These are phyloP conservation scores for Inonotus hispidus DNA, from an alignment of 1,284 basidiomycete genomes.

Conservation along the genomic window DNA sequence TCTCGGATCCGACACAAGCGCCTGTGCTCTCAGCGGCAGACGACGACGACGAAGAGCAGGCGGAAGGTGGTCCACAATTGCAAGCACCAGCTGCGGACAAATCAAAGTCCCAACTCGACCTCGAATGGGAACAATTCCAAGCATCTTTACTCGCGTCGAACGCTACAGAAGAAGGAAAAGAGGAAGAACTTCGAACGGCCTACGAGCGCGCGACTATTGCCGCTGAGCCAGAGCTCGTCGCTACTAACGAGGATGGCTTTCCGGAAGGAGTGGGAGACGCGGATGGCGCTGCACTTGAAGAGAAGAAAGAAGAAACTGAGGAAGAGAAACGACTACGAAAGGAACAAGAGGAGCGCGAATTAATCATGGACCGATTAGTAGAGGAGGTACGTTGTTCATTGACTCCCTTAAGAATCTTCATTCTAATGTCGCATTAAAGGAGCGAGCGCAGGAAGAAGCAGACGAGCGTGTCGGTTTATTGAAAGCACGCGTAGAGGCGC, in stretches of 20 bases:
- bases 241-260: constrained; percentile 47
- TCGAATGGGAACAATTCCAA: constrained; percentile 52
- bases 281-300: constrained; percentile 24
- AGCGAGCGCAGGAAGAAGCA: constrained; percentile 77
- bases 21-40: constrained; percentile 33
- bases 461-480: constrained; percentile 64
- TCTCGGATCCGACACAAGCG: constrained; percentile 64
- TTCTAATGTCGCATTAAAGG: constrained; percentile 24
- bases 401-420: neutral
- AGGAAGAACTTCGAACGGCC: constrained; percentile 35
- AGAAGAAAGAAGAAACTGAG: constrained; percentile 24
- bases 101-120: constrained; percentile 20
- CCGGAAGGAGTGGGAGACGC: constrained; percentile 31
- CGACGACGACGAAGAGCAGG: constrained; percentile 44
- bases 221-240: constrained; percentile 57
- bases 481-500: constrained; percentile 57
- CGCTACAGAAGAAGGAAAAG: constrained; percentile 22
- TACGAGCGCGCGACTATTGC: constrained; percentile 66
- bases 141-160: constrained; percentile 41
- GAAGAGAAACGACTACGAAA: constrained; percentile 37
- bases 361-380: constrained; percentile 75
- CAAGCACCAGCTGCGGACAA: constrained; percentile 20
- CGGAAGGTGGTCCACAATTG: constrained; percentile 21
- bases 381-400: constrained; percentile 42
- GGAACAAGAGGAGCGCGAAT: constrained; percentile 67